These are phyloP conservation scores for Blastocystis sp. DNA, from an alignment of 352 stramenopile species.

Conservation along the genomic window DNA sequence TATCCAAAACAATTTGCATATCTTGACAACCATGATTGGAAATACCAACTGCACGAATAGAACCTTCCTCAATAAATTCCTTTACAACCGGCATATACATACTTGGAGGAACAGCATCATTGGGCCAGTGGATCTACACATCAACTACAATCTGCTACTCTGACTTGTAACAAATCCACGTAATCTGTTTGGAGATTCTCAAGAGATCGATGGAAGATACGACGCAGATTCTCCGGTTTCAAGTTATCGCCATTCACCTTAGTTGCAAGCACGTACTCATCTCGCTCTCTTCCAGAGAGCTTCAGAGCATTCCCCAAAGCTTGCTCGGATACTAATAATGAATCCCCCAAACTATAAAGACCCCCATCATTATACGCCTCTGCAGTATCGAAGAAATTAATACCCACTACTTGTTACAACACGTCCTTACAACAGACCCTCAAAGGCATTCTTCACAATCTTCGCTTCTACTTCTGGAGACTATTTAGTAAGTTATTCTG, in stretches of 20 bases:
- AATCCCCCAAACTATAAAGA: slow-evolving; percentile 72
- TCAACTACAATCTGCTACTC: slow-evolving; percentile 75
- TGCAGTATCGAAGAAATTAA: slow-evolving; percentile 79
- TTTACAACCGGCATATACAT: slow-evolving; percentile 78
- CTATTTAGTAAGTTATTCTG: neutral
- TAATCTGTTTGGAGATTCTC: slow-evolving; percentile 67
- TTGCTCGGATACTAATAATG: slow-evolving; percentile 69
- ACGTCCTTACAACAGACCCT: neutral
- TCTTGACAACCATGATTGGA: slow-evolving; percentile 77
- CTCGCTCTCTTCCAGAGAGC: slow-evolving; percentile 38
- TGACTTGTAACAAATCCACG: slow-evolving; percentile 71
- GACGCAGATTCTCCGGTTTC: slow-evolving; percentile 3
- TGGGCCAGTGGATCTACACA: slow-evolving; percentile 74
- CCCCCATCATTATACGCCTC: slow-evolving; percentile 77
- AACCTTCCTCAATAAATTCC: slow-evolving; percentile 75
- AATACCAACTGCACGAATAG: slow-evolving; percentile 76
- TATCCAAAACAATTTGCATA: slow-evolving; percentile 73
- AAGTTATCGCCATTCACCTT: slow-evolving; percentile 60
- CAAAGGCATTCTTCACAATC: slow-evolving; percentile 67
- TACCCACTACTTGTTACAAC: slow-evolving; percentile 45
- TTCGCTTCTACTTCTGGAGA: slow-evolving; percentile 54
- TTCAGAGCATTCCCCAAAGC: slow-evolving; percentile 52
- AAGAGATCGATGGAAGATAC: slow-evolving; percentile 52
- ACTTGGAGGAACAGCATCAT: slow-evolving; percentile 74
- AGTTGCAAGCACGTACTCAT: slow-evolving; percentile 64